Base-by-base conservation (phyloP, 1,284 basidiomycete genomes). In the Tilletia caries region DNA sequence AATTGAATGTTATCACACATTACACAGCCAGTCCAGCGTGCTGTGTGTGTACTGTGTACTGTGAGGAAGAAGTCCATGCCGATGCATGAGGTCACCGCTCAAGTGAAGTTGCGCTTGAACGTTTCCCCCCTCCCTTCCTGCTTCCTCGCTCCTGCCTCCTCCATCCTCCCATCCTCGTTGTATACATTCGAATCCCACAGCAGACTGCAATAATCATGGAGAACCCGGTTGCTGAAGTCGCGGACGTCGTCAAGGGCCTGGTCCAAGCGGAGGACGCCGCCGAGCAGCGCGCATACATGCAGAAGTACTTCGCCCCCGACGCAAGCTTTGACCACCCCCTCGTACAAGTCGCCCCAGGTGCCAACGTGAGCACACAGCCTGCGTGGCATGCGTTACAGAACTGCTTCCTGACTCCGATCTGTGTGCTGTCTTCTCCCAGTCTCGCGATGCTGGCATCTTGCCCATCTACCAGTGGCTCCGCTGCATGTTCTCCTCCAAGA, bases 381-480 rank as follows among this genome's bases (percentile, higher is more conserved):
- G 23, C 29, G 6, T 27, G 25, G n/a, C 15, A 6, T 10, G 41
- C 10, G 25, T 37, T 18, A 27, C 10, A 41, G 6, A 65, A 33
- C 27, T 58, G 48, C 66, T n/a, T 13, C n/a, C 37, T 32, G 52
- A 67, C 50, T 50, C n/a, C 48, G 12, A 27, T 12, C 27, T 66
- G 4, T 44, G 33, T 50, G 18, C 34, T 25, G n/a, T n/a, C n/a
- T 44, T 32, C 20, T 18, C 27, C 12, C 64, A 74, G 73, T 79
- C 77, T 48, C 69, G 81, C 41, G 81, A 83, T 67, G 75, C 68
- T 2, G 78, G 76, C 18, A 32, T 83, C 8, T 58, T 83, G 60
- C 78, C 79, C 34, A 80, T 83, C 65, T 83, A 79, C 58, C 80
- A 83, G 67, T 82, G 77, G 75, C 71, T 81, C 50, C 70, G 80